Conservation (phyloP, 2,329 filamentous ascomycete species). For the Aspergillus bombycis region DNA sequence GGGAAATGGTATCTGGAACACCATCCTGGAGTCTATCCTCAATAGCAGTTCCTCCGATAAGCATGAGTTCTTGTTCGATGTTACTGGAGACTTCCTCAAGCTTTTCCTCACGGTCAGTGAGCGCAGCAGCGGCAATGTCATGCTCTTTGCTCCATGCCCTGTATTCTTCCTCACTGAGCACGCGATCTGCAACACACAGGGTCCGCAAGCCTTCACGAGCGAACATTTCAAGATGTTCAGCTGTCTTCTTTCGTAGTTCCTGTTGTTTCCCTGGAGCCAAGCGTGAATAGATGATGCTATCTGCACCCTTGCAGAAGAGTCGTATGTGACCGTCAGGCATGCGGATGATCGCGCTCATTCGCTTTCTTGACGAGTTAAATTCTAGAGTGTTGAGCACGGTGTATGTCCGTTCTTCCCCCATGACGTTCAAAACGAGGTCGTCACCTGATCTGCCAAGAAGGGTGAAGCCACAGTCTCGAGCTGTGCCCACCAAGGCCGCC, state of each 20-base stretch:
- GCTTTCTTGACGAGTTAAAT: constrained; percentile 94
- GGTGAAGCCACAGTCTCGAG: constrained; percentile 92
- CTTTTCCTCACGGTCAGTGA: constrained; percentile 88
- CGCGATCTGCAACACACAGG: constrained; percentile 85
- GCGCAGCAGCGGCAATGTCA: constrained; percentile 79
- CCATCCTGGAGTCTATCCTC: constrained; percentile 96
- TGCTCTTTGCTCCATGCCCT: constrained; percentile 82
- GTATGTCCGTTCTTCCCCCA: constrained; percentile 84
- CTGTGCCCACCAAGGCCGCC: constrained; percentile 89
- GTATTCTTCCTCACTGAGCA: constrained; percentile 82
- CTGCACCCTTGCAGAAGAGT: constrained; percentile 95
- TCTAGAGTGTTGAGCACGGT: constrained; percentile 92
- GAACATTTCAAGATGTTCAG: constrained; percentile 95
- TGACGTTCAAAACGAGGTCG: constrained; percentile 80
- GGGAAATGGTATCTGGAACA: constrained; percentile 90
- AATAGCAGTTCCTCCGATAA: constrained; percentile 93
- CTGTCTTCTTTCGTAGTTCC: constrained; percentile 79
- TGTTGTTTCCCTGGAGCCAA: constrained; percentile 82
- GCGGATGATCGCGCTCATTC: constrained; percentile 95
- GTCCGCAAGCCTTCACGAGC: constrained; percentile 93
- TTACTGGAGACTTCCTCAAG: constrained; percentile 84
- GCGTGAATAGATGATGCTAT: constrained; percentile 94
- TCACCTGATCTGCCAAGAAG: constrained; percentile 80
- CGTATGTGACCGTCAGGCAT: constrained; percentile 91
- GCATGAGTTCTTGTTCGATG: constrained; percentile 85